phyloP scores from a whole-genome alignment of 169 alveolate species.

The Cystoisospora suis region DNA sequence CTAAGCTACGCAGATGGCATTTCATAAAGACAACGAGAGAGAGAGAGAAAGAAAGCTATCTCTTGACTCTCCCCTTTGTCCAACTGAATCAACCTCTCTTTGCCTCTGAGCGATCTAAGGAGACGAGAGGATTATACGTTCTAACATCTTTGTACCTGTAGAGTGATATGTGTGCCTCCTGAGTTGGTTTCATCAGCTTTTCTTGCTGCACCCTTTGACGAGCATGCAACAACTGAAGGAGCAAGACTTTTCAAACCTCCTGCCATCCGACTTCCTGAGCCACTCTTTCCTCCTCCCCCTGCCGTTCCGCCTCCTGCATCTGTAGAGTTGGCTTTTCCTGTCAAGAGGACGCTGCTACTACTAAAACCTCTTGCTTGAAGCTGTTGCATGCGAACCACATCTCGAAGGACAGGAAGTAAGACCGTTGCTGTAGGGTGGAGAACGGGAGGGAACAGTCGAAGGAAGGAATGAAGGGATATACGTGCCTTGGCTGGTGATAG shows the following conservation, averaged over 20 bases:
- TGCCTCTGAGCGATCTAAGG: too few relatives aligned
- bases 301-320: neutral
- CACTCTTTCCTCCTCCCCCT: neutral
- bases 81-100: too few relatives aligned
- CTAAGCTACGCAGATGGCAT: too few relatives aligned
- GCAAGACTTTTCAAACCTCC: neutral
- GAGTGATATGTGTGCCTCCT: neutral
- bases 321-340: neutral
- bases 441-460: constrained; percentile 27
- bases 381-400: constrained; percentile 14
- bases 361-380: neutral
- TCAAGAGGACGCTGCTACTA: neutral
- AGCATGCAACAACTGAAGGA: neutral
- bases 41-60: too few relatives aligned
- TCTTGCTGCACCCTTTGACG: constrained; percentile 6
- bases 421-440: constrained; percentile 31
- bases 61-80: too few relatives aligned
- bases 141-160: neutral
- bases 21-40: too few relatives aligned
- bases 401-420: constrained; percentile 10
- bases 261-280: neutral
- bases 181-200: constrained; percentile 10
- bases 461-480: constrained; percentile 27
- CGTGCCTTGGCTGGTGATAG: constrained; percentile 28
- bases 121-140: too few relatives aligned